Conservation (phyloP, 73 alveolate genomes). For the Paramecium primaurelia region DNA sequence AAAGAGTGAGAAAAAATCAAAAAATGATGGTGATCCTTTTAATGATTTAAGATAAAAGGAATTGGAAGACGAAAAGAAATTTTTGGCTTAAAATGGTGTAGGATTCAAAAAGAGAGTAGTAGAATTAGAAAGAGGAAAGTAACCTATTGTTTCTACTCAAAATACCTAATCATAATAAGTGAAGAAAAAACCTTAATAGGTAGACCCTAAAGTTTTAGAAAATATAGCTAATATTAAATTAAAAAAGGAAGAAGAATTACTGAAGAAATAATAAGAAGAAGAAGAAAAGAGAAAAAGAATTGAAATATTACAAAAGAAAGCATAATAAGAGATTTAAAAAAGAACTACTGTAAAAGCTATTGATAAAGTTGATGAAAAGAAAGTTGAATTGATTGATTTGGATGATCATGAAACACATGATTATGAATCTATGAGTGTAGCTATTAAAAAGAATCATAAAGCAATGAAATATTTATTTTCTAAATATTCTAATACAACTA, state of each 20-base stretch:
- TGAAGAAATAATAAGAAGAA: constrained; percentile 52
- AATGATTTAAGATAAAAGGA: constrained; percentile 9
- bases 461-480: constrained; percentile 51
- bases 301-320: background rate
- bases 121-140: constrained; percentile 11
- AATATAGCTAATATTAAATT: constrained; percentile 40
- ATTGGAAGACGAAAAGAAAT: constrained; percentile 32
- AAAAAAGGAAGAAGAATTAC: constrained; percentile 53
- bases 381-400: constrained; percentile 25
- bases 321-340: constrained; percentile 19
- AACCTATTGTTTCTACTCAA: background rate
- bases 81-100: constrained; percentile 24
- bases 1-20: background rate
- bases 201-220: constrained; percentile 46
- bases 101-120: constrained; percentile 37
- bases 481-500: constrained; percentile 49
- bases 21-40: background rate
- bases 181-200: background rate
- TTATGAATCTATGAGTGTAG: constrained; percentile 29
- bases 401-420: constrained; percentile 49
- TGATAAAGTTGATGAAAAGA: background rate
- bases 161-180: background rate
- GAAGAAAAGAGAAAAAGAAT: constrained; percentile 29
- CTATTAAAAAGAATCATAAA: constrained; percentile 44
- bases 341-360: background rate